A percentile compares a stretch with the other conserved stretches of the same genome.
Conservation (phyloP, 2,329 filamentous ascomycete genomes). For the Verticillium nonalfalfae region DNA sequence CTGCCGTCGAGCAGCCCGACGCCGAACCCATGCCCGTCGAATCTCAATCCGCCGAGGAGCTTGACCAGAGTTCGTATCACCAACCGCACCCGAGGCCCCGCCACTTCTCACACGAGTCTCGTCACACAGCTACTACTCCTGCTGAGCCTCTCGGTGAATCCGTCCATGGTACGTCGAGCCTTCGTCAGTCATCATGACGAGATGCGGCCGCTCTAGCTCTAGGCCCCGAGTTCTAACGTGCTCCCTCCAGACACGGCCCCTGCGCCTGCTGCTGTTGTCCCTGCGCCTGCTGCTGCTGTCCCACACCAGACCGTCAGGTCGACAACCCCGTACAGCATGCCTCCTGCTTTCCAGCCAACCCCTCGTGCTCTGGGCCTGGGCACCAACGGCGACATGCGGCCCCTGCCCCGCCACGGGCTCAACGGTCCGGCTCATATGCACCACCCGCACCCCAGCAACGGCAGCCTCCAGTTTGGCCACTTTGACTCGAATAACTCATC, state of each 20-base stretch:
- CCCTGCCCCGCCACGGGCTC: slow-evolving; percentile 22
- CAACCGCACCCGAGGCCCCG: background rate
- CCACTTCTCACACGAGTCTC: background rate
- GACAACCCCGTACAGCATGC: slow-evolving; percentile 33
- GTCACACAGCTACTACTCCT: background rate
- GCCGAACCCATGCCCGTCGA: background rate
- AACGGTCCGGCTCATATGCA: slow-evolving; percentile 33
- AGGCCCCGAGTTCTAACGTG: background rate
- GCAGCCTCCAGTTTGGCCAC: slow-evolving; percentile 50
- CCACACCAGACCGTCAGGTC: slow-evolving; percentile 24
- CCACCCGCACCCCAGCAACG: slow-evolving; percentile 46
- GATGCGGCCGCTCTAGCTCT: background rate
- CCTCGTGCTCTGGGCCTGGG: slow-evolving; percentile 18
- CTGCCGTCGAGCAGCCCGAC: background rate
- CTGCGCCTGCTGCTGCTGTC: slow-evolving; percentile 1
- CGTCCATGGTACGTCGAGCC: background rate
- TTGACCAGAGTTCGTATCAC: background rate
- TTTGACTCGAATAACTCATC: slow-evolving; percentile 53
- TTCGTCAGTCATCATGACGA: background rate
- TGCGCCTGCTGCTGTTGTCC: background rate
- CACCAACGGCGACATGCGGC: slow-evolving; percentile 25
- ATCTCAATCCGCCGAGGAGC: background rate
- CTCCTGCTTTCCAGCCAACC: slow-evolving; percentile 13
- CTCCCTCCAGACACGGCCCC: slow-evolving; percentile 1
- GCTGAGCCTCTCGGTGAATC: background rate